These are phyloP conservation scores for Alternaria gansuensis DNA, from an alignment of 2,329 filamentous ascomycete genomes.

Conservation along the genomic window DNA sequence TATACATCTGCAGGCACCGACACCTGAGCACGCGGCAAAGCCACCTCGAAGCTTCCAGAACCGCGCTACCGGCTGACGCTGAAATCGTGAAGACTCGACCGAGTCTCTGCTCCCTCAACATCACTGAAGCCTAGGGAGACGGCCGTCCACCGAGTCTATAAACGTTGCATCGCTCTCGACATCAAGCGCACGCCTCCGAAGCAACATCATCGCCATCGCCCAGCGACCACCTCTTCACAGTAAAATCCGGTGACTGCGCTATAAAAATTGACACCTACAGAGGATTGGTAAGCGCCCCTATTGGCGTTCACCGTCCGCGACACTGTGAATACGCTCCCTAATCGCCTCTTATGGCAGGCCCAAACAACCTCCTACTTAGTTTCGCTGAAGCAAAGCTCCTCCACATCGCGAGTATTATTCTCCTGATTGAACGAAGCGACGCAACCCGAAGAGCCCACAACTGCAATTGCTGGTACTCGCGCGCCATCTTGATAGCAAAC, in stretches of 20 bases:
- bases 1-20: slow-evolving; percentile 27
- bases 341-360: slow-evolving; percentile 45
- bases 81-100: not conserved
- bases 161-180: not conserved
- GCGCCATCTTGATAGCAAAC: slow-evolving; percentile 38
- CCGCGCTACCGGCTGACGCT: slow-evolving; percentile 2
- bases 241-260: not conserved
- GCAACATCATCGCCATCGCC: not conserved
- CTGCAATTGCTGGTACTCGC: slow-evolving; percentile 42
- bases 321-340: slow-evolving; percentile 26
- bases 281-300: slow-evolving; percentile 31
- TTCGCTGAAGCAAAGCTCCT: slow-evolving; percentile 47
- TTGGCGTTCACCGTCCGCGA: slow-evolving; percentile 24
- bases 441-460: slow-evolving; percentile 36
- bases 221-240: not conserved
- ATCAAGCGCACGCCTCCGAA: not conserved
- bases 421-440: slow-evolving; percentile 43
- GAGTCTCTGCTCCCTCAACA: not conserved
- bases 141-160: not conserved
- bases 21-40: slow-evolving; percentile 22
- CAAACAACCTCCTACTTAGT: slow-evolving; percentile 44
- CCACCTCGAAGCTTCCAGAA: slow-evolving; percentile 41
- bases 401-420: slow-evolving; percentile 42
- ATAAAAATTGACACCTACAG: not conserved
- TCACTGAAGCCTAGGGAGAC: not conserved